A percentile compares a stretch with the other conserved stretches of the same genome.
Evolutionary conservation across 257 asterid species (phyloP).

Genomic region (Nicotiana sylvestris): DNA sequence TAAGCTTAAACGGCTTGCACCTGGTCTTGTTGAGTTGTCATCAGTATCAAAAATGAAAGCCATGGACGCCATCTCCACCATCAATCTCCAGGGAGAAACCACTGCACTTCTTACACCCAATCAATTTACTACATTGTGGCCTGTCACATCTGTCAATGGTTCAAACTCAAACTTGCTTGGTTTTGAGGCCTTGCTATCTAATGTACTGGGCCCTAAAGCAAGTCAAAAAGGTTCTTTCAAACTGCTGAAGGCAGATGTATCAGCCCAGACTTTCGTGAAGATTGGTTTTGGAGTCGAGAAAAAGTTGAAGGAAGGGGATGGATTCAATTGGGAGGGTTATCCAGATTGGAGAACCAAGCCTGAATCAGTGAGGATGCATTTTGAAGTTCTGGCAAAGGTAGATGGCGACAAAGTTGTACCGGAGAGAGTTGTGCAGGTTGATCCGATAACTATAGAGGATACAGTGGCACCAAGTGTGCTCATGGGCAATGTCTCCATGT

Average conservation of each 20-base stretch:
- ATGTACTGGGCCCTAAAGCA: slow-evolving; percentile 71
- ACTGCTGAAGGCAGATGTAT: slow-evolving; percentile 80
- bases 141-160: slow-evolving; percentile 67
- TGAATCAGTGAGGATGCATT: slow-evolving; percentile 63
- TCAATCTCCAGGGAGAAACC: slow-evolving; percentile 64
- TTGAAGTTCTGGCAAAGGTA: slow-evolving; percentile 88
- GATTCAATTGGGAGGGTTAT: slow-evolving; percentile 34
- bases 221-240: slow-evolving; percentile 66
- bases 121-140: slow-evolving; percentile 72
- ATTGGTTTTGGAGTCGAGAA: slow-evolving; percentile 83
- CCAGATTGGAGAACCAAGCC: slow-evolving; percentile 89
- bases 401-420: slow-evolving; percentile 88
- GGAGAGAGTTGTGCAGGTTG: slow-evolving; percentile 72
- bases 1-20: slow-evolving; percentile 92
- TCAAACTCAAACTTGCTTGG: slow-evolving; percentile 67
- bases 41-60: slow-evolving; percentile 59
- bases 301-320: slow-evolving; percentile 51
- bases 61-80: slow-evolving; percentile 31
- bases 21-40: slow-evolving; percentile 92
- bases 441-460: slow-evolving; percentile 66
- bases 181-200: slow-evolving; percentile 69
- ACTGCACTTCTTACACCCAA: slow-evolving; percentile 55
- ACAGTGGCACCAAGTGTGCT: slow-evolving; percentile 42
- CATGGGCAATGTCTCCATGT: slow-evolving; percentile 53
- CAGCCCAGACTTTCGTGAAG: slow-evolving; percentile 82